Conservation (phyloP, 164 flowering plant species). For the Cinnamomum chago region DNA sequence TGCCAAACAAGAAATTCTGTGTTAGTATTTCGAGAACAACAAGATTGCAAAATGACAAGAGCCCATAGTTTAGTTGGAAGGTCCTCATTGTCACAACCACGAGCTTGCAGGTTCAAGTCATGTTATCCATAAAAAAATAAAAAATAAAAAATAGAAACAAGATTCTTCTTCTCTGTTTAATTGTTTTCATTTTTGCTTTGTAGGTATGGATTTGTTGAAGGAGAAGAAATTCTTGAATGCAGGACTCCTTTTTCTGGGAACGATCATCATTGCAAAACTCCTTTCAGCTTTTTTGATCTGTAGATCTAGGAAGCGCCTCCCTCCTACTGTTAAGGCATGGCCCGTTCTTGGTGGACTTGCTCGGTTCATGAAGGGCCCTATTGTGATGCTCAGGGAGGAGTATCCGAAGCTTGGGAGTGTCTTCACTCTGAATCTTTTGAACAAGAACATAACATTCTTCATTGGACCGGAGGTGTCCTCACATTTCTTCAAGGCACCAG, state of each 20-base stretch:
- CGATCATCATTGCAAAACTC: conserved; percentile 66
- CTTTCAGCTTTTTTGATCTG: conserved; percentile 46
- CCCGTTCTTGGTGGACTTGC: conserved; percentile 73
- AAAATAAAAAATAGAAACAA: no score
- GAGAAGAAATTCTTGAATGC: conserved; percentile 48
- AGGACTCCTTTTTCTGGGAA: conserved; percentile 55
- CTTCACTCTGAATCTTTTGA: conserved; percentile 58
- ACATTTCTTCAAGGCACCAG: conserved; percentile 92
- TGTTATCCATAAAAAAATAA: no score
- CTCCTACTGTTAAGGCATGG: conserved; percentile 61
- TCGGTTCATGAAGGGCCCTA: conserved; percentile 84
- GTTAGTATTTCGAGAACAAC: no score
- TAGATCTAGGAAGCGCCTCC: conserved; percentile 59
- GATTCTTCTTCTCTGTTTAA: no score
- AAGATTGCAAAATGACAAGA: no score
- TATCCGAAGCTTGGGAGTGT: conserved; percentile 93
- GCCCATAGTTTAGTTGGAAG: no score
- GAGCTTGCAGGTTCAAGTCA: no score
- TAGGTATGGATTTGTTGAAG: conserved; percentile 15
- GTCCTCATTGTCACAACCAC: no score
- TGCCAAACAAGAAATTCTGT: no score
- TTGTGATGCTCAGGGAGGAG: conserved; percentile 80
- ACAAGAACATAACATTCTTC: conserved; percentile 81
- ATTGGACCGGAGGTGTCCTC: conserved; percentile 70
- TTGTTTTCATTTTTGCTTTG: background rate